These are phyloP conservation scores for Camellia sinensis DNA, from an alignment of 148 eudicot genomes.

Conservation along the genomic window DNA sequence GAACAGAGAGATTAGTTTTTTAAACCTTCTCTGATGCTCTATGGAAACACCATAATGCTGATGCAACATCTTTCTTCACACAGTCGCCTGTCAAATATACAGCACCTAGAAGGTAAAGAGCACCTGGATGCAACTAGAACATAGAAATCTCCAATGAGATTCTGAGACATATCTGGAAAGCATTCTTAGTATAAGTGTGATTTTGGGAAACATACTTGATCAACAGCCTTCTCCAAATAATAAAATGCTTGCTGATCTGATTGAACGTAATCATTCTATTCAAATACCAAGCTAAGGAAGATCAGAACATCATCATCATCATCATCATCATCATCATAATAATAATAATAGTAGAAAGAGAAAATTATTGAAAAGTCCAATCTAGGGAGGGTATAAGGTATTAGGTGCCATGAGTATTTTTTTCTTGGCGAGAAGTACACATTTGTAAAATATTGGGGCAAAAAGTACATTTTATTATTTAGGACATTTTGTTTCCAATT, in stretches of 20 bases:
- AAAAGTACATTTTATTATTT: too few relatives aligned
- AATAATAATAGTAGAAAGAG: not conserved
- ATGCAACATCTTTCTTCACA: constrained; percentile 70
- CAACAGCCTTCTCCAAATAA: constrained; percentile 87
- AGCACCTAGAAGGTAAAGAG: constrained; percentile 89
- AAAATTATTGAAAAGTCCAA: too few relatives aligned
- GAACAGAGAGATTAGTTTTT: constrained; percentile 10
- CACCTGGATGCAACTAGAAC: constrained; percentile 88
- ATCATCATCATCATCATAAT: not conserved
- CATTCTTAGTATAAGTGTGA: not conserved
- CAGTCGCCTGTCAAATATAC: constrained; percentile 94
- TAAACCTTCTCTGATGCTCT: constrained; percentile 89
- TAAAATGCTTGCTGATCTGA: constrained; percentile 66
- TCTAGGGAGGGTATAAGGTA: too few relatives aligned
- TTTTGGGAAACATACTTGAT: constrained; percentile 50
- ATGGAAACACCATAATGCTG: constrained; percentile 93
- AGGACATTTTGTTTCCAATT: too few relatives aligned
- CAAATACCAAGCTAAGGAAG: constrained; percentile 11
- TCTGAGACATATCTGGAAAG: not conserved
- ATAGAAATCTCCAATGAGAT: constrained; percentile 22
- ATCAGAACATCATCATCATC: not conserved
- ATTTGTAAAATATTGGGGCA: too few relatives aligned
- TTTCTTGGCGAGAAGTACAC: too few relatives aligned
- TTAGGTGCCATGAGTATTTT: too few relatives aligned
- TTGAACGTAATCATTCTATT: constrained; percentile 68